A percentile compares a stretch with the other conserved stretches of the same genome.
phyloP scores from a whole-genome alignment of 805 yeast species.

The Metschnikowia borealis region DNA sequence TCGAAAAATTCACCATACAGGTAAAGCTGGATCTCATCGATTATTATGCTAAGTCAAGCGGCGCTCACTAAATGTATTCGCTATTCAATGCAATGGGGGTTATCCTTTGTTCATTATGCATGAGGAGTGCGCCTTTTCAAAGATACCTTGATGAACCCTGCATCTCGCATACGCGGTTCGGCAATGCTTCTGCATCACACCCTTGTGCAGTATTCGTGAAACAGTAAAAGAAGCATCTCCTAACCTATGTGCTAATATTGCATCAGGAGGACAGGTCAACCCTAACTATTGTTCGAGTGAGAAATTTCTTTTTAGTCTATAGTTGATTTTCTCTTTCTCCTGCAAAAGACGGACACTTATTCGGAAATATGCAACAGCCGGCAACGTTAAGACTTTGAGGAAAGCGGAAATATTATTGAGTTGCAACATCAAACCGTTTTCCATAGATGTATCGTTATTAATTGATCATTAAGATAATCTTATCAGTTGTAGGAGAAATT shows the following conservation, averaged over 20 bases:
- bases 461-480: background rate
- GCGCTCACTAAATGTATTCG: background rate
- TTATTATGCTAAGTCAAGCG: background rate
- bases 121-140: background rate
- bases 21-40: background rate
- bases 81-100: background rate
- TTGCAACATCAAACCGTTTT: background rate
- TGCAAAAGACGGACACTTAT: background rate
- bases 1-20: background rate
- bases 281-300: background rate
- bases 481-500: background rate
- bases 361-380: background rate
- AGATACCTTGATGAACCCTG: slow-evolving; percentile 1
- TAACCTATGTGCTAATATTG: no score
- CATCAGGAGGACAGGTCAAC: background rate
- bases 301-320: background rate
- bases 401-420: background rate
- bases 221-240: background rate
- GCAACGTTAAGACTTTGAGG: background rate
- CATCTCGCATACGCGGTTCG: slow-evolving; percentile 5
- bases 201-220: background rate
- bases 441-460: no score
- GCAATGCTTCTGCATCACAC: background rate
- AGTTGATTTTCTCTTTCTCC: background rate
- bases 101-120: slow-evolving; percentile 1